Evolutionary conservation across 2,329 filamentous ascomycete species (phyloP), one percentile per base, ranked within the genome.

Genomic region (Amylocarpus encephaloides): DNA sequence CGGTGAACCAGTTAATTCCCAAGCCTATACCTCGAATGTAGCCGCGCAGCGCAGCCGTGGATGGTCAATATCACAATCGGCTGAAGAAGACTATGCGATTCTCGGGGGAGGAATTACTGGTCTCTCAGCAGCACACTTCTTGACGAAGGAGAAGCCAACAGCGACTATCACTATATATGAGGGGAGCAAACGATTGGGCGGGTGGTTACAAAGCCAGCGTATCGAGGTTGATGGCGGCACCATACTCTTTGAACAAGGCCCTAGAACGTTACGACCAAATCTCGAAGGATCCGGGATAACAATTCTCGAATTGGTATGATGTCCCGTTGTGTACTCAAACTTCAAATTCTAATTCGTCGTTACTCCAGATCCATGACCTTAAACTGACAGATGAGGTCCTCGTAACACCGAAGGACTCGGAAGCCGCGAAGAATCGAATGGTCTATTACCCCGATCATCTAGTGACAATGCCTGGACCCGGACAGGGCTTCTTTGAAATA

Each of bases 371-470:
- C 48, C 66, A 73, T 53, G 73, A 79, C 33, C 68, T 88, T 33
- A 73, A 72, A 18, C 64, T 89, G 35, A 59, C 71, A 42, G 66
- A 80, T 48, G 71, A 85, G 51, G 65, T 88, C 30, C 66, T 82
- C 46, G 71, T 71, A 61, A 82, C 74, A 41, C 68, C 67, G 4
- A 77, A 70, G 38, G 65, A 64, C 29, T 73, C 77, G 5, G 70
- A 76, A 46, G 74, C 75, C 47, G 73, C 81, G 9, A 67, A 66
- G 48, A 85, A 84, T 64, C 85, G 90, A 54, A 96, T 84, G 68
- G 73, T 97, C 52, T 96, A 93, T 75, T 95, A 94, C 63, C 88
- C 88, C 1, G 86, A 95, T 65, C 87, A 83, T 62, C 77, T 93
- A 29, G 85, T 89, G 47, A 73, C 74, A 19, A 68, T 87, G 62